Conservation (phyloP, 257 asterid species). For the Scutellaria barbata region DNA sequence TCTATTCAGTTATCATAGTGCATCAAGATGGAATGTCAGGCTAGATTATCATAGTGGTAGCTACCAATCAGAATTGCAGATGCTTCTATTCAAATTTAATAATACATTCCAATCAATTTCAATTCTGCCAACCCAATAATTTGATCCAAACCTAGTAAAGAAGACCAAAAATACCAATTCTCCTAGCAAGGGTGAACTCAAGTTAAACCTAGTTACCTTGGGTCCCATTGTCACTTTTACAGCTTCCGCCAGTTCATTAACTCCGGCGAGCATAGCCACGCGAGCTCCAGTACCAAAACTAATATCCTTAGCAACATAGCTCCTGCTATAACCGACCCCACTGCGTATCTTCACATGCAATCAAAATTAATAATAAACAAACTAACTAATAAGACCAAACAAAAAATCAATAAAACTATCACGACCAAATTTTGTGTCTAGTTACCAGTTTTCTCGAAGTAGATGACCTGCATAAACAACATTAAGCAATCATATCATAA, state of each 20-base stretch:
- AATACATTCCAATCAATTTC: not conserved
- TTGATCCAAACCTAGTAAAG: slow-evolving; percentile 4
- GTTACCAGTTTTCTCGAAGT: slow-evolving; percentile 63
- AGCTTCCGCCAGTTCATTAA: slow-evolving; percentile 90
- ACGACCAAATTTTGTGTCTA: not conserved
- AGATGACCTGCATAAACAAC: slow-evolving; percentile 58
- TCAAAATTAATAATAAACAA: too few species aligned
- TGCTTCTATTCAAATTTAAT: not conserved
- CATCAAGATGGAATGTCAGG: slow-evolving; percentile 7
- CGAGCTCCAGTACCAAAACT: slow-evolving; percentile 75
- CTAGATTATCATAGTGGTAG: not conserved
- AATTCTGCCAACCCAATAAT: not conserved
- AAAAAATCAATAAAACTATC: slow-evolving; percentile 20
- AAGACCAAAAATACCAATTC: not conserved
- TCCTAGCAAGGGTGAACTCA: not conserved
- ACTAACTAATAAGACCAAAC: not conserved
- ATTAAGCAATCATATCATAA: slow-evolving; percentile 6
- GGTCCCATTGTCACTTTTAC: slow-evolving; percentile 98
- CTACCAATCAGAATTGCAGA: not conserved
- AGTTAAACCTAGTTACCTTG: slow-evolving; percentile 51
- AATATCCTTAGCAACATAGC: slow-evolving; percentile 86
- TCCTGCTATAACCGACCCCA: slow-evolving; percentile 61
- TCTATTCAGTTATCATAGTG: too few species aligned
- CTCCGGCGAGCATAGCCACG: slow-evolving; percentile 85
- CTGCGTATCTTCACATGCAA: slow-evolving; percentile 52